Conservation (phyloP, 208 protist species). For the Spongospora subterranea region DNA sequence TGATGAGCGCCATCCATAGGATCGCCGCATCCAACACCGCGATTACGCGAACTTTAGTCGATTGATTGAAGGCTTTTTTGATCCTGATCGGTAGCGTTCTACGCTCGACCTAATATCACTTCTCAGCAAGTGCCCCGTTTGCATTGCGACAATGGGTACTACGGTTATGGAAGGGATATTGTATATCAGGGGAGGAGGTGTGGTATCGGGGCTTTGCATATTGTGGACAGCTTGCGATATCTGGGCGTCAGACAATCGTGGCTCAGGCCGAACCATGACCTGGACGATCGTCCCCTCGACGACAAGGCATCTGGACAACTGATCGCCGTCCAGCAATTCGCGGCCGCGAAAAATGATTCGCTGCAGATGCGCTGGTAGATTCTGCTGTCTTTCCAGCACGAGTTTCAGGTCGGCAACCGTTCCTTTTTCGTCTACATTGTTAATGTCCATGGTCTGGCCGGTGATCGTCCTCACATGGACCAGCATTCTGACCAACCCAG, state of each 20-base stretch:
- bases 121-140: too few relatives aligned
- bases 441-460: neutral
- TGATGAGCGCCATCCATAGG: neutral
- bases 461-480: neutral
- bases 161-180: too few relatives aligned
- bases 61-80: neutral
- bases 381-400: neutral
- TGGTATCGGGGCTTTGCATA: too few relatives aligned
- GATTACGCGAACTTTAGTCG: neutral
- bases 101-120: too few relatives aligned
- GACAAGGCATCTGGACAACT: neutral
- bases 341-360: slow-evolving; percentile 11
- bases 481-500: neutral
- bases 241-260: too few relatives aligned
- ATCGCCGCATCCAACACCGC: neutral
- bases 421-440: neutral
- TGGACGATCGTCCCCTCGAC: neutral
- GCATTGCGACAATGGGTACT: too few relatives aligned
- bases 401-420: slow-evolving; percentile 37
- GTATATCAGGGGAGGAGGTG: too few relatives aligned
- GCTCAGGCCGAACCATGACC: neutral
- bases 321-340: neutral
- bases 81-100: neutral
- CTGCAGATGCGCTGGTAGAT: neutral
- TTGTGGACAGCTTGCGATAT: too few relatives aligned